Evolutionary conservation across 1,139 yeast species (phyloP).

Genomic region (Pichia sp.): DNA sequence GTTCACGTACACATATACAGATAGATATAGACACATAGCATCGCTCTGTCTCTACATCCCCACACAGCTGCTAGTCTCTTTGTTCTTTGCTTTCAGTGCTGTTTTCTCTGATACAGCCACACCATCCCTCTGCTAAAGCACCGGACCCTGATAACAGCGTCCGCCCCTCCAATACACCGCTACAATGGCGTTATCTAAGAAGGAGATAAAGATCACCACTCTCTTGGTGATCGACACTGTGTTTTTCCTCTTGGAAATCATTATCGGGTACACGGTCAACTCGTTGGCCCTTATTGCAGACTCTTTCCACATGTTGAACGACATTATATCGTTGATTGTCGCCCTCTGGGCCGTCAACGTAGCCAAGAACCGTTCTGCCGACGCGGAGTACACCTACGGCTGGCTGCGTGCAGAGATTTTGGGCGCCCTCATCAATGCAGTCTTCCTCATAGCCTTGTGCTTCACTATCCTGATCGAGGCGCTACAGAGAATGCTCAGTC

Average conservation of each 20-base stretch:
- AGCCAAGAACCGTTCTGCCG: slow-evolving; percentile 77
- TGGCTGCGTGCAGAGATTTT: slow-evolving; percentile 95
- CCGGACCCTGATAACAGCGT: neutral
- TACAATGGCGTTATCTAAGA: slow-evolving; percentile 31
- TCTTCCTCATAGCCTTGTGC: slow-evolving; percentile 85
- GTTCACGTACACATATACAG: neutral
- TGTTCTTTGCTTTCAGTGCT: neutral
- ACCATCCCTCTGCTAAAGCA: neutral
- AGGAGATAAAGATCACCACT: slow-evolving; percentile 70
- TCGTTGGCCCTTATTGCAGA: slow-evolving; percentile 93
- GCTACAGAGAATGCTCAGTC: slow-evolving; percentile 78
- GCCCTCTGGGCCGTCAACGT: slow-evolving; percentile 97
- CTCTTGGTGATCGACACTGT: slow-evolving; percentile 71
- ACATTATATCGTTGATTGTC: slow-evolving; percentile 79
- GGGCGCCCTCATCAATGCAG: slow-evolving; percentile 92
- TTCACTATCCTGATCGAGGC: slow-evolving; percentile 92
- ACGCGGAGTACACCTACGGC: slow-evolving; percentile 86
- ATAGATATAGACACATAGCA: neutral
- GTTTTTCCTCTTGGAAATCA: slow-evolving; percentile 82
- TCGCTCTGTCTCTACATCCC: neutral
- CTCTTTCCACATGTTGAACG: slow-evolving; percentile 96
- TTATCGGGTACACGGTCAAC: slow-evolving; percentile 82
- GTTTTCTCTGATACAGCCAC: neutral
- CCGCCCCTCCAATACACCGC: too few relatives aligned
- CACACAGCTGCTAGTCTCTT: neutral